phyloP scores from a whole-genome alignment of 2,329 filamentous ascomycete genomes.

The Fusarium sp. region DNA sequence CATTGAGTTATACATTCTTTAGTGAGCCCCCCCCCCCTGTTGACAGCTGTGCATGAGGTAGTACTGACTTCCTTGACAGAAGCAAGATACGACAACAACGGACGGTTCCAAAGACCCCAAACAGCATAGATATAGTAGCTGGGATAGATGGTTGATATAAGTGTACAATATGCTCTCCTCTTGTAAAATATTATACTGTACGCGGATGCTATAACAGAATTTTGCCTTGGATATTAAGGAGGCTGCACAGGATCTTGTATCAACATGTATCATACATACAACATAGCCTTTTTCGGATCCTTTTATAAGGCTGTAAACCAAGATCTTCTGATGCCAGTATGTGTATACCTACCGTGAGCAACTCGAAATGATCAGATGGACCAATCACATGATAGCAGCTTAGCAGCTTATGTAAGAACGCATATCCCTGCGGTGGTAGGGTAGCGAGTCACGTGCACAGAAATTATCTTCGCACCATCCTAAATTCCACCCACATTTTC shows the following conservation, averaged over 20 bases:
- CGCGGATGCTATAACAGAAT: constrained; percentile 15
- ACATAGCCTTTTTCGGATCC: too few species aligned
- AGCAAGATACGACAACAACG: constrained; percentile 60
- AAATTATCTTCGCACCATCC: constrained; percentile 27
- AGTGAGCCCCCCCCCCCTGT: constrained; percentile 71
- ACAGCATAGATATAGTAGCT: constrained; percentile 33
- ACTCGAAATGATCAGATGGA: background rate
- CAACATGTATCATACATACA: too few species aligned
- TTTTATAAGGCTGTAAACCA: too few species aligned
- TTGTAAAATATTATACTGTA: constrained; percentile 24
- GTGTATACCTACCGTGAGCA: too few species aligned
- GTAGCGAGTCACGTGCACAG: constrained; percentile 49
- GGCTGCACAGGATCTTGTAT: too few species aligned
- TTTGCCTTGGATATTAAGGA: background rate
- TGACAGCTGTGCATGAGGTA: background rate
- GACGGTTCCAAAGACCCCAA: constrained; percentile 55
- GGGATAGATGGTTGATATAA: constrained; percentile 17
- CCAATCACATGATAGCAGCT: constrained; percentile 20
- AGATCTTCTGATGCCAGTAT: too few species aligned
- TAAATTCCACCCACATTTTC: constrained; percentile 48
- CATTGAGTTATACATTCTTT: constrained; percentile 97
- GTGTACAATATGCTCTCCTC: constrained; percentile 39
- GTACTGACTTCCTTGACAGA: constrained; percentile 54
- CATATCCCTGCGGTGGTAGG: constrained; percentile 3
- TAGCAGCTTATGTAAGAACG: background rate